A percentile compares a stretch with the other conserved stretches of the same genome.
phyloP scores from a whole-genome alignment of 2,329 filamentous ascomycete genomes.

The Neospermospora avenae region DNA sequence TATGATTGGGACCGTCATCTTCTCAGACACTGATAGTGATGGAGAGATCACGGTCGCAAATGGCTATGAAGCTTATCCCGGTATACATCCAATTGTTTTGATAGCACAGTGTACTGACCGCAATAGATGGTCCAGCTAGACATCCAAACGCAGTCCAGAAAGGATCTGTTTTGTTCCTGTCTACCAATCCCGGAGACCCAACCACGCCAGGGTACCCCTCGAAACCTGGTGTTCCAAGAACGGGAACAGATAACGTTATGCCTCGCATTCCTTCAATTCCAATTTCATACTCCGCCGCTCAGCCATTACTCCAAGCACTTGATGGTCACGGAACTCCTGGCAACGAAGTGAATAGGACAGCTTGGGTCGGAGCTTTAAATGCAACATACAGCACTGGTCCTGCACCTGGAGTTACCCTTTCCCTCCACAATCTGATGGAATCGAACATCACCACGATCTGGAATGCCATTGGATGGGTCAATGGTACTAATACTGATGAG shows the following conservation, averaged over 20 bases:
- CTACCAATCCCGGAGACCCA: conserved; percentile 65
- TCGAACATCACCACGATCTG: conserved; percentile 65
- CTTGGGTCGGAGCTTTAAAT: conserved; percentile 53
- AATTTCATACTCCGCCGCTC: conserved; percentile 77
- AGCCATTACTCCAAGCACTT: conserved; percentile 78
- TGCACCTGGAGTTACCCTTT: conserved; percentile 21
- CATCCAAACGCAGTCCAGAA: conserved; percentile 72
- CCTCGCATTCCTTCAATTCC: conserved; percentile 80
- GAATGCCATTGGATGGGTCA: conserved; percentile 87
- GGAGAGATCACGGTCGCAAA: conserved; percentile 75
- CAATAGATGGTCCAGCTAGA: conserved; percentile 79
- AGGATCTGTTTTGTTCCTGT: conserved; percentile 77
- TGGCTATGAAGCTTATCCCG: conserved; percentile 49
- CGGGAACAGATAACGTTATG: conserved; percentile 67
- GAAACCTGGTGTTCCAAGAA: conserved; percentile 60
- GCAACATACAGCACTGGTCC: conserved; percentile 19
- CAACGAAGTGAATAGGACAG: conserved; percentile 53
- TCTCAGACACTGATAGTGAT: conserved; percentile 84
- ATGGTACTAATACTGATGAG: conserved; percentile 77
- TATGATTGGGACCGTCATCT: conserved; percentile 79
- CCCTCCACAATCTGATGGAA: conserved; percentile 36
- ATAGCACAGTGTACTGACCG: conserved; percentile 44
- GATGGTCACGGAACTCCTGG: conserved; percentile 71
- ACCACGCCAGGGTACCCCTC: conserved; percentile 83
- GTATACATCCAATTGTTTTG: background rate